A percentile compares a stretch with the other conserved stretches of the same genome.
Conservation (phyloP, 306 rosid species). For the Quillaja saponaria region DNA sequence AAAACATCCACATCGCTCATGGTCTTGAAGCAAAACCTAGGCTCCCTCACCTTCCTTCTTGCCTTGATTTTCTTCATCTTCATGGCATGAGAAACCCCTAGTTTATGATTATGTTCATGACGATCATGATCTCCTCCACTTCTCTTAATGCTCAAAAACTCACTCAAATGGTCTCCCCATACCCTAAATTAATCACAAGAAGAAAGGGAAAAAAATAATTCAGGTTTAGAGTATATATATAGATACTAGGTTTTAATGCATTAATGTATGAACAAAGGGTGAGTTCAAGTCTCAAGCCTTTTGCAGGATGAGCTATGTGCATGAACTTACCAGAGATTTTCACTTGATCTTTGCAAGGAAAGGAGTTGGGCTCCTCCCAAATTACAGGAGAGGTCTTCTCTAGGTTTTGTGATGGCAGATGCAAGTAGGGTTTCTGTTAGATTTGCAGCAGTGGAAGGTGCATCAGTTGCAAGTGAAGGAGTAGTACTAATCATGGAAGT, state of each 20-base stretch:
- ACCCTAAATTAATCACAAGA: constrained; percentile 47
- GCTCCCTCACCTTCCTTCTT: constrained; percentile 93
- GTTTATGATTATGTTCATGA: background rate
- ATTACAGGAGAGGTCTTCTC: constrained; percentile 37
- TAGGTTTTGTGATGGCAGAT: constrained; percentile 45
- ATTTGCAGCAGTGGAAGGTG: constrained; percentile 39
- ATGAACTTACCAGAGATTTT: constrained; percentile 71
- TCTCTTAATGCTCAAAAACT: constrained; percentile 52
- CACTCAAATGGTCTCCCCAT: constrained; percentile 56
- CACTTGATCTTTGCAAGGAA: constrained; percentile 71
- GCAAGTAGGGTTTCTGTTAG: constrained; percentile 72
- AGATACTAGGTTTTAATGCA: too few species aligned
- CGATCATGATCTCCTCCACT: constrained; percentile 39
- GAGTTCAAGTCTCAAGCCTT: too few species aligned
- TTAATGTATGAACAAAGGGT: too few species aligned
- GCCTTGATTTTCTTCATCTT: constrained; percentile 93
- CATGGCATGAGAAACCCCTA: constrained; percentile 58
- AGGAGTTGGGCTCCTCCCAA: constrained; percentile 66
- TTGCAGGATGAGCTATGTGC: background rate
- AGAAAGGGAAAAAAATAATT: background rate
- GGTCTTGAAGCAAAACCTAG: constrained; percentile 98
- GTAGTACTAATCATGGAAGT: constrained; percentile 22
- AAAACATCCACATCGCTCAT: constrained; percentile 95
- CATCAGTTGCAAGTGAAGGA: constrained; percentile 50
- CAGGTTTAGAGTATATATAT: background rate